Percentiles rank a stretch among this genome's conserved stretches.
Evolutionary conservation across 75 land plant species (phyloP).

Genomic region (Selaginella moellendorffii): DNA sequence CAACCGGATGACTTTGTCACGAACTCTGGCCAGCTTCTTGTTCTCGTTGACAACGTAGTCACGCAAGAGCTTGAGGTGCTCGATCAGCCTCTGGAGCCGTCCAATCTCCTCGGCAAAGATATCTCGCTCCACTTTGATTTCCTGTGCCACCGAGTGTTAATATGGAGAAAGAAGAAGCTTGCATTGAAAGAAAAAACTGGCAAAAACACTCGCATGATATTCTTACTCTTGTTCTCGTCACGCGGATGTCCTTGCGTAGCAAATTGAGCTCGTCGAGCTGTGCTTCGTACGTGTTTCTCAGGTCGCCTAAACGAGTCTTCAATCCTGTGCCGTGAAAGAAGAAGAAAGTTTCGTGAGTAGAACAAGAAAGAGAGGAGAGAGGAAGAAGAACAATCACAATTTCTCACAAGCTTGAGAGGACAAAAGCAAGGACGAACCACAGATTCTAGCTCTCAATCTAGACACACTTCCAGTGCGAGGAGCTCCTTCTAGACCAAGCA

Average conservation of each 20-base stretch:
- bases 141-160: neutral
- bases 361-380: too few species aligned
- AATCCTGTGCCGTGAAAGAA: too few species aligned
- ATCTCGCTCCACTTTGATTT: slow-evolving; percentile 5
- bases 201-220: neutral
- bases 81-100: neutral
- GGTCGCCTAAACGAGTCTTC: slow-evolving; percentile 6
- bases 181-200: too few species aligned
- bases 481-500: slow-evolving; percentile 4
- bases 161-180: too few species aligned
- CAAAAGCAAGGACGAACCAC: neutral
- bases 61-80: neutral
- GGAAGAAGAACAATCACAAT: too few species aligned
- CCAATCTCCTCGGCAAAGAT: slow-evolving; percentile 9
- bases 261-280: neutral
- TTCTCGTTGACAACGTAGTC: slow-evolving; percentile 4
- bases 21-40: neutral
- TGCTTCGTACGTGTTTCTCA: neutral
- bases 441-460: neutral
- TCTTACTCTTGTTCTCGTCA: neutral
- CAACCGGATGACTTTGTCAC: neutral
- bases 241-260: slow-evolving; percentile 5
- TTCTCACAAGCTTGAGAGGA: neutral
- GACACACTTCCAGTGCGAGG: slow-evolving; percentile 2
- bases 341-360: too few species aligned